Evolutionary conservation across 345 rosid genomes (phyloP), one percentile per base, ranked within the genome.

Genomic region (Balakata baccata): DNA sequence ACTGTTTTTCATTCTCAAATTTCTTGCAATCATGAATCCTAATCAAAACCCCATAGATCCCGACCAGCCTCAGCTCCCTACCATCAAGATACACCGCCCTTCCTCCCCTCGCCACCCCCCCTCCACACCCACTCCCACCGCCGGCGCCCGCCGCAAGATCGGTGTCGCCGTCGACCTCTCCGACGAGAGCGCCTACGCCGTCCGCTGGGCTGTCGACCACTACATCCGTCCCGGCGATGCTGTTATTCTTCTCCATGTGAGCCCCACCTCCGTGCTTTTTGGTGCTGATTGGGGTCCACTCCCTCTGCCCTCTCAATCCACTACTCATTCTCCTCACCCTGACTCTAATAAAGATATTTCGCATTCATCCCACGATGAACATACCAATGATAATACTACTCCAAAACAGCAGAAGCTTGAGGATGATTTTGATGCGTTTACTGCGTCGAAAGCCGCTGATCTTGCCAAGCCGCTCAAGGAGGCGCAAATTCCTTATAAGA

Each of bases 201-300:
- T 94, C 69, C 86, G 81, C 74, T 94, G 98, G 98, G 91, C 99
- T 20, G 96, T 90, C 61, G 68, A 84, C 58, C 84, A 95, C 77
- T 95, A 95, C 86, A 74, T 90, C 80, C 99, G 99, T 47, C 92
- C 92, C 12, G 99, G 98, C 0, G 98, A 95, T 71, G 94, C 94
- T 53, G 97, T 92, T 78, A 77, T 95, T 80, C 89, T 95, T 67
- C 89, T 95, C 85, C 99, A 95, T 77, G 99, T 95, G n/a, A 87
- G 96, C 52, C 96, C 99, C 7, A 95, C 99, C 68, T 91, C 96
- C 77, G 94, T 91, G 46, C 94, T 95, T 65, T 92, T 85, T 78
- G 99, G 99, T 68, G 99, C 99, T 63, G 99, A 95, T 69, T 95
- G 99, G 98, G 99, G 97, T 46, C 97, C 98, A 1, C 89, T 89